Conservation (phyloP, 768 basidiomycete genomes). For the Podaxis pistillaris region DNA sequence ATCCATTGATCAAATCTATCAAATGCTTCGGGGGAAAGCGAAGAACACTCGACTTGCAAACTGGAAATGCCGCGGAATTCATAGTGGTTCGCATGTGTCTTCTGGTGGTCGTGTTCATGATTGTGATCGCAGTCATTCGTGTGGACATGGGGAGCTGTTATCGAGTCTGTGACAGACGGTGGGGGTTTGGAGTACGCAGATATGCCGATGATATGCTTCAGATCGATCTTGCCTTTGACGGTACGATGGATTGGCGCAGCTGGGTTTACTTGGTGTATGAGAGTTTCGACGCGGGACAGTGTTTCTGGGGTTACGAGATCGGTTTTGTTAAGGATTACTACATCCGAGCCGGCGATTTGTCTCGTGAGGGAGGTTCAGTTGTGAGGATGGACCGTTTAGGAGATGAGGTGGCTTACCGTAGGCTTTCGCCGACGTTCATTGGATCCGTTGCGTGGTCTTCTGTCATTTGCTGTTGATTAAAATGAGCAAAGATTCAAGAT, state of each 20-base stretch:
- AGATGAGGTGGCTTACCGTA: slow-evolving; percentile 50
- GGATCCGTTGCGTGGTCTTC: slow-evolving; percentile 64
- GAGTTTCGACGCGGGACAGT: slow-evolving; percentile 48
- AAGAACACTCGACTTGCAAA: slow-evolving; percentile 67
- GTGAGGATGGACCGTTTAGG: background rate
- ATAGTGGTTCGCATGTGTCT: slow-evolving; percentile 53
- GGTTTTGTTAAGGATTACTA: slow-evolving; percentile 88
- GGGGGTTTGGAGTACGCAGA: slow-evolving; percentile 65
- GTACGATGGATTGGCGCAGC: slow-evolving; percentile 75
- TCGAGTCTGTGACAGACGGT: slow-evolving; percentile 21
- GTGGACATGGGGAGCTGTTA: slow-evolving; percentile 21
- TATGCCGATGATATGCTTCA: slow-evolving; percentile 75
- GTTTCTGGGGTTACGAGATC: slow-evolving; percentile 61
- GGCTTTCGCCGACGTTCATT: slow-evolving; percentile 62
- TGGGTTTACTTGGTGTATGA: slow-evolving; percentile 78
- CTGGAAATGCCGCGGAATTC: slow-evolving; percentile 82
- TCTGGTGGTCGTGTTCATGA: slow-evolving; percentile 31
- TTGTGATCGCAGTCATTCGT: slow-evolving; percentile 30
- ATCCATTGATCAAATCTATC: slow-evolving; percentile 76
- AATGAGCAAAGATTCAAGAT: background rate
- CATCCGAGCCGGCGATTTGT: slow-evolving; percentile 92
- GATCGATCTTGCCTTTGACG: slow-evolving; percentile 66
- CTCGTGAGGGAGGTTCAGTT: slow-evolving; percentile 38
- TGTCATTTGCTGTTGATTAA: slow-evolving; percentile 70
- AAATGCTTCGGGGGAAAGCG: slow-evolving; percentile 46